A percentile compares a stretch with the other conserved stretches of the same genome.
phyloP scores from a whole-genome alignment of 2,329 filamentous ascomycete species.

The Talaromyces piceae region DNA sequence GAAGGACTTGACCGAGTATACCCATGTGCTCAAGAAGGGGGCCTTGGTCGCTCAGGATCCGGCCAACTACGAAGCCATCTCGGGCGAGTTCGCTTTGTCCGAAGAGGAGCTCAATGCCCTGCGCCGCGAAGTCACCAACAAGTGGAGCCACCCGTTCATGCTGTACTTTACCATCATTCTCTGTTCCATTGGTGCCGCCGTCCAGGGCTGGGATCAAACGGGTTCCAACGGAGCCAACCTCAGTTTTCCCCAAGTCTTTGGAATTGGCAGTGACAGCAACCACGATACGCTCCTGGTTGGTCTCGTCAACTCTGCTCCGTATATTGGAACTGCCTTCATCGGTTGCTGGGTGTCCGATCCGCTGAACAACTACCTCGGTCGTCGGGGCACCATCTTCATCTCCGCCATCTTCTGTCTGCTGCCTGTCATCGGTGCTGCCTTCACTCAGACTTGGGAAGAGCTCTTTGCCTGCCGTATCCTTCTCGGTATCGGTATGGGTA shows the following conservation, averaged over 20 bases:
- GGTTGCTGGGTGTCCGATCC: slow-evolving; percentile 53
- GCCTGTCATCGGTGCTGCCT: slow-evolving; percentile 59
- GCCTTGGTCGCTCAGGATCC: slow-evolving; percentile 46
- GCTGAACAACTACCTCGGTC: slow-evolving; percentile 37
- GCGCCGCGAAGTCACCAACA: slow-evolving; percentile 40
- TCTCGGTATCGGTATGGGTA: slow-evolving; percentile 55
- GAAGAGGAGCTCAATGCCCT: slow-evolving; percentile 37
- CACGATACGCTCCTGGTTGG: slow-evolving; percentile 56
- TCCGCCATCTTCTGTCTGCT: slow-evolving; percentile 58
- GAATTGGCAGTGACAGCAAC: slow-evolving; percentile 36
- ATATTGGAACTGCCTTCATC: slow-evolving; percentile 46
- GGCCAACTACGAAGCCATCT: slow-evolving; percentile 36
- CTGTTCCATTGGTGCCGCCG: slow-evolving; percentile 46
- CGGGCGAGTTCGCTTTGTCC: slow-evolving; percentile 27
- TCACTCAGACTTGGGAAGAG: slow-evolving; percentile 53
- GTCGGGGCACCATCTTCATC: slow-evolving; percentile 58
- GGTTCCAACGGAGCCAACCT: slow-evolving; percentile 49
- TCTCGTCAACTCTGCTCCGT: slow-evolving; percentile 54
- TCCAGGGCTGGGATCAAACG: slow-evolving; percentile 49
- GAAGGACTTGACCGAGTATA: slow-evolving; percentile 33
- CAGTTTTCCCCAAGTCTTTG: slow-evolving; percentile 41
- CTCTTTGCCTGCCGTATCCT: slow-evolving; percentile 51
- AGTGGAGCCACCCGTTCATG: slow-evolving; percentile 43
- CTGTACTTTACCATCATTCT: slow-evolving; percentile 47
- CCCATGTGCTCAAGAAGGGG: slow-evolving; percentile 39